These are phyloP conservation scores for Phytopythium kandeliae DNA, from an alignment of 352 stramenopile genomes.

Conservation along the genomic window DNA sequence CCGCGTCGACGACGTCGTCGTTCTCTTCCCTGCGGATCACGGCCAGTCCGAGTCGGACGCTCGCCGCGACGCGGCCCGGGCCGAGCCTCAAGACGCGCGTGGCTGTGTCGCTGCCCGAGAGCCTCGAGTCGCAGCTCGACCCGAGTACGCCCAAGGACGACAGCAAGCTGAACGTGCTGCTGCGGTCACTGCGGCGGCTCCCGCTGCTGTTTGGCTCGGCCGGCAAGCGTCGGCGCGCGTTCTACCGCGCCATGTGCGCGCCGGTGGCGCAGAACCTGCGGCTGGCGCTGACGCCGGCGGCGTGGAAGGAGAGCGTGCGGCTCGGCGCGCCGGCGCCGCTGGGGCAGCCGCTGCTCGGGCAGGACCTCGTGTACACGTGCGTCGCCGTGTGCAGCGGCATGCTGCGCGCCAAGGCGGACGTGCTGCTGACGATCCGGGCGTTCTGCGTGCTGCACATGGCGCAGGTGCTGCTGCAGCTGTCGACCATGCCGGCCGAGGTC, in stretches of 20 bases:
- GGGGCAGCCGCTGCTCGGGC: slow-evolving; percentile 51
- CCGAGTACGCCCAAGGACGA: slow-evolving; percentile 72
- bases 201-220: slow-evolving; percentile 38
- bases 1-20: slow-evolving; percentile 21
- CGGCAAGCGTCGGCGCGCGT: slow-evolving; percentile 34
- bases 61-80: slow-evolving; percentile 3
- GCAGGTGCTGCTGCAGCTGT: slow-evolving; percentile 68
- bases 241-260: slow-evolving; percentile 42
- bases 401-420: slow-evolving; percentile 70
- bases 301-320: slow-evolving; percentile 43
- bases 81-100: slow-evolving; percentile 55
- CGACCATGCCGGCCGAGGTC: slow-evolving; percentile 46
- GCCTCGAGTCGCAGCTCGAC: slow-evolving; percentile 59
- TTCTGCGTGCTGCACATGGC: slow-evolving; percentile 77
- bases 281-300: slow-evolving; percentile 28
- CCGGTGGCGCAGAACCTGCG: slow-evolving; percentile 48
- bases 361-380: slow-evolving; percentile 73
- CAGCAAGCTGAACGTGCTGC: slow-evolving; percentile 64
- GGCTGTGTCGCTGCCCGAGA: slow-evolving; percentile 60
- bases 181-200: slow-evolving; percentile 52
- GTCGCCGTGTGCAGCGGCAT: slow-evolving; percentile 77
- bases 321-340: slow-evolving; percentile 47
- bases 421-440: slow-evolving; percentile 70
- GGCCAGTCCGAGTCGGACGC: slow-evolving; percentile 48
- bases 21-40: slow-evolving; percentile 73